Conservation (phyloP, 1,139 yeast species). For the Geotrichum klebahnii region DNA sequence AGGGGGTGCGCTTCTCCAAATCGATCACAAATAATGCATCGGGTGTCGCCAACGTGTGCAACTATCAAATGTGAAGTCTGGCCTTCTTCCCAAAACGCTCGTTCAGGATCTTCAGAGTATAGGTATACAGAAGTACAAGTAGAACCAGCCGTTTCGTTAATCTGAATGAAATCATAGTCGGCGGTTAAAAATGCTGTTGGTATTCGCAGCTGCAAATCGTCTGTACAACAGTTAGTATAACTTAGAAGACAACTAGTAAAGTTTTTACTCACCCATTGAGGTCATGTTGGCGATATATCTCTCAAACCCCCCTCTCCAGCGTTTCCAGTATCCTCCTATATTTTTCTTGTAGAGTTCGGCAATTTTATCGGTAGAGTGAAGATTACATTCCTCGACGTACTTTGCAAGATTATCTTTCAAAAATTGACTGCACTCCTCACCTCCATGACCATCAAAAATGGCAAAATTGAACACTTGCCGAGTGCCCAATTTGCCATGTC, state of each 20-base stretch:
- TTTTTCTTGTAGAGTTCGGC: conserved; percentile 50
- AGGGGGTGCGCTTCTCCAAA: conserved; percentile 74
- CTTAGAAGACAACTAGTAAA: background rate
- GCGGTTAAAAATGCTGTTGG: conserved; percentile 60
- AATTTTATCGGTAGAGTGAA: conserved; percentile 43
- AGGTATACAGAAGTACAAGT: conserved; percentile 77
- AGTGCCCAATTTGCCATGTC: conserved; percentile 25
- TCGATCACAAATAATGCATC: conserved; percentile 60
- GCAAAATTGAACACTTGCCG: conserved; percentile 57
- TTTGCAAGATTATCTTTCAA: conserved; percentile 52
- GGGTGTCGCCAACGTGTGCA: conserved; percentile 94
- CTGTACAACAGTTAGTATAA: conserved; percentile 26
- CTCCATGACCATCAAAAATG: conserved; percentile 94
- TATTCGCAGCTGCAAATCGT: conserved; percentile 58
- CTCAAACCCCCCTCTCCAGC: conserved; percentile 60
- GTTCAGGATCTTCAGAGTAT: conserved; percentile 44
- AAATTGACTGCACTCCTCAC: conserved; percentile 64
- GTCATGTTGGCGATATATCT: conserved; percentile 43
- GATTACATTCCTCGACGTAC: conserved; percentile 50
- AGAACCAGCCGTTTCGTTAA: conserved; percentile 55
- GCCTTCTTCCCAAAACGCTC: conserved; percentile 64
- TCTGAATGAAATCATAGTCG: conserved; percentile 46
- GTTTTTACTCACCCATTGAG: conserved; percentile 26
- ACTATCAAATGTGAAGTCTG: conserved; percentile 69
- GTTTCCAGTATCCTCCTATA: conserved; percentile 85